Base-by-base conservation (phyloP, 306 rosid species). In the Crataegus laevigata region DNA sequence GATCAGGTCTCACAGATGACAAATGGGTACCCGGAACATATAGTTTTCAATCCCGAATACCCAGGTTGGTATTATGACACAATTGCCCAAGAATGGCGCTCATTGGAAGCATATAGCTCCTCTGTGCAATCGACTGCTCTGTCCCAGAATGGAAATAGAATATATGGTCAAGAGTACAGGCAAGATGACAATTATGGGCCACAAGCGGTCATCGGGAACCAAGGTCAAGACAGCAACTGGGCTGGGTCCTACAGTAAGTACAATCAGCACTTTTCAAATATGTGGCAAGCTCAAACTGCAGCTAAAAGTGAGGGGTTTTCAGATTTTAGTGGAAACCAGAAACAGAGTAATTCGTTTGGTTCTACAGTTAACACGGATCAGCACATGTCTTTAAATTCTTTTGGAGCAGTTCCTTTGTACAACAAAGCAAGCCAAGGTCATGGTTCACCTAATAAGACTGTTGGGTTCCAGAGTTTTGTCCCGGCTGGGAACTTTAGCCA, bases 61-160 rank as follows among this genome's bases (percentile, higher is more conserved):
- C 93, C 93, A 42, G 98, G 86, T 75, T 89, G 91, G 93, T 93
- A 93, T 77, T 93, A 85, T 42, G 97, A 93, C 77, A 91, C 89
- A 42, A 79, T 84, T 79, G 82, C 85, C 50, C 89, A 75, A 83
- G 91, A 87, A 73, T 93, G 98, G 98, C 82, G 85, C 22, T 34
- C 83, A 15, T 85, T 93, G 84, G 97, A 88, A 24, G 78, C 86
- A 28, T 91, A 87, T 66, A 72, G 74, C 77, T 69, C 90, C 22
- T 83, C 96, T 28, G 36, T 78, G 65, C 90, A 87, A 28, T 71
- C 92, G 18, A 52, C 78, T 14, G 83, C 58, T 69, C 88, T 71
- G 42, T 79, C 76, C 12, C 82, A 72, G 45, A 82, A 50, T 17
- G 80, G 55, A 66, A 54, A 24, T 86, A 78, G 81, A 79, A 62